phyloP scores from a whole-genome alignment of 306 rosid genomes.

The Dalbergia cochinchinensis region DNA sequence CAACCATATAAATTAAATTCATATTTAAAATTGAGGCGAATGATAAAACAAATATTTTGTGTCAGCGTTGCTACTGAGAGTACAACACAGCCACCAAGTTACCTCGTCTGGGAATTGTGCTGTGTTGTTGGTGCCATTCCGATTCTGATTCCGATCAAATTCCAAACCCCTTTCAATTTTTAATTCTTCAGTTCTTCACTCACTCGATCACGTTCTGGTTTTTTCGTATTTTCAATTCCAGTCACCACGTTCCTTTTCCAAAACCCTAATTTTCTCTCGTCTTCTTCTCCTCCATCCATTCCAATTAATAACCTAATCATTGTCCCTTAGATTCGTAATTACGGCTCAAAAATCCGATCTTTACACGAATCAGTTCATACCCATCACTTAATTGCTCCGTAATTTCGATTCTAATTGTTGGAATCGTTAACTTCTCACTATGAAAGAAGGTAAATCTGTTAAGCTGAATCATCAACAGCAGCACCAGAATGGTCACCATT shows the following conservation, averaged over 20 bases:
- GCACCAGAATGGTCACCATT: conserved; percentile 91
- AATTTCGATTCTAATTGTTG: background rate
- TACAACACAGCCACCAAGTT: background rate
- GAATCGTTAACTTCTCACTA: conserved; percentile 40
- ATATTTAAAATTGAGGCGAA: too few relatives aligned
- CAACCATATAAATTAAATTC: too few relatives aligned
- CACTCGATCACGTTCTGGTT: background rate
- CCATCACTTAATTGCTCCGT: background rate
- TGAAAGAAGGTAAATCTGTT: conserved; percentile 90
- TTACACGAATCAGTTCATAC: conserved; percentile 21
- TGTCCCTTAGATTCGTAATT: conserved; percentile 17
- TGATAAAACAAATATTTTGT: background rate
- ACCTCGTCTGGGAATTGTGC: too few relatives aligned
- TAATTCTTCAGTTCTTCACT: background rate
- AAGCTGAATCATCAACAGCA: conserved; percentile 65
- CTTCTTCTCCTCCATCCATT: conserved; percentile 16
- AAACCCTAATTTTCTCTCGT: conserved; percentile 60
- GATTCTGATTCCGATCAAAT: conserved; percentile 21
- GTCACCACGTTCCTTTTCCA: background rate
- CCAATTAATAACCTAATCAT: background rate
- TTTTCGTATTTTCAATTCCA: background rate
- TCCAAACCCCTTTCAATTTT: background rate
- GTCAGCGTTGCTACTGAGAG: background rate
- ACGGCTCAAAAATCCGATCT: conserved; percentile 26
- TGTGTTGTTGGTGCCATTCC: background rate